Evolutionary conservation across 495 filamentous ascomycete species (phyloP).

Genomic region (Neurospora sp.): DNA sequence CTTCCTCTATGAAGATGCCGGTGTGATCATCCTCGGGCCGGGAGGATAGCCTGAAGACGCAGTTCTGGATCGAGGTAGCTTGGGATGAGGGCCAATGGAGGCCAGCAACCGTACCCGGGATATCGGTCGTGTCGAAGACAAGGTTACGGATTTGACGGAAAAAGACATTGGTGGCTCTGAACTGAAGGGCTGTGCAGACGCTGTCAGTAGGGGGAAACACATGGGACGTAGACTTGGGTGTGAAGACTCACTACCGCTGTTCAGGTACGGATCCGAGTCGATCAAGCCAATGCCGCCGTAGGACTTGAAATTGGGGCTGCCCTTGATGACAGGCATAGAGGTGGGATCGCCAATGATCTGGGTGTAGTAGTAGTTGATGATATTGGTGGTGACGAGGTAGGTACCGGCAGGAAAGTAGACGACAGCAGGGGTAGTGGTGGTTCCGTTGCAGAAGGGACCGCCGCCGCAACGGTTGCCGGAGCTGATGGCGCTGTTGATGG

Average conservation of each 20-base stretch:
- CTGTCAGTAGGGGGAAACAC: background rate
- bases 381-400: slow-evolving; percentile 47
- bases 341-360: slow-evolving; percentile 50
- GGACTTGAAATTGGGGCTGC: slow-evolving; percentile 41
- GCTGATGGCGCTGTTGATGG: slow-evolving; percentile 58
- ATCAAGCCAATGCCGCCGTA: slow-evolving; percentile 57
- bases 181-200: slow-evolving; percentile 4
- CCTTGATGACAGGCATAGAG: slow-evolving; percentile 62
- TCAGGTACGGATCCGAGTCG: slow-evolving; percentile 62
- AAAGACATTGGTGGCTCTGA: slow-evolving; percentile 61
- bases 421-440: slow-evolving; percentile 59
- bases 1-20: slow-evolving; percentile 65
- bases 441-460: slow-evolving; percentile 53
- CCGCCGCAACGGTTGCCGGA: slow-evolving; percentile 68
- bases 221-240: too few relatives aligned
- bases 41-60: slow-evolving; percentile 64
- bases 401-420: slow-evolving; percentile 63
- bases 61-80: slow-evolving; percentile 80
- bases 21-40: slow-evolving; percentile 52
- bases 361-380: slow-evolving; percentile 57
- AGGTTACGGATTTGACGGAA: slow-evolving; percentile 90
- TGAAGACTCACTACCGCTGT: slow-evolving; percentile 8
- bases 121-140: slow-evolving; percentile 66
- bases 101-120: slow-evolving; percentile 52
- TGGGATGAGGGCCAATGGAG: slow-evolving; percentile 97